A percentile compares a stretch with the other conserved stretches of the same genome.
phyloP scores from a whole-genome alignment of 805 yeast species.

The Priceomyces medius region DNA sequence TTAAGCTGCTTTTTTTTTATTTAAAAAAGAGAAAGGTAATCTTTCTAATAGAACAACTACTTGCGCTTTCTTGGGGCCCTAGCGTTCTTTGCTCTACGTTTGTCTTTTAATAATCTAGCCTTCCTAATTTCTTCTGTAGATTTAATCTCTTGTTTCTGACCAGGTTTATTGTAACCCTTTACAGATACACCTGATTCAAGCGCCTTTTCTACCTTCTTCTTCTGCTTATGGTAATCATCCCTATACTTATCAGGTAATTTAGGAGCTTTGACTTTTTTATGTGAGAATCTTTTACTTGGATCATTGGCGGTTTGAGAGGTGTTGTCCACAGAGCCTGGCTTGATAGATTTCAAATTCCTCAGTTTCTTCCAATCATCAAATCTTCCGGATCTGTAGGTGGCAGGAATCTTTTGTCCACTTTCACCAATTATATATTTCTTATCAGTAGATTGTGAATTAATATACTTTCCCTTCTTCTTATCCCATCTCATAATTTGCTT shows the following conservation, averaged over 20 bases:
- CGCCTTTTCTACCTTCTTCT: constrained; percentile 80
- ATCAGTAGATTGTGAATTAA: constrained; percentile 76
- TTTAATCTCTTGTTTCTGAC: constrained; percentile 56
- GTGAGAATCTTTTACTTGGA: constrained; percentile 56
- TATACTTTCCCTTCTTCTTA: constrained; percentile 84
- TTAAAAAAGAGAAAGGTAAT: constrained; percentile 2
- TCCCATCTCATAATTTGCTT: constrained; percentile 88
- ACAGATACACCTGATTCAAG: constrained; percentile 69
- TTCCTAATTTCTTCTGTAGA: constrained; percentile 77
- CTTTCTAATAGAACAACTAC: constrained; percentile 9
- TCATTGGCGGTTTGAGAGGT: constrained; percentile 25
- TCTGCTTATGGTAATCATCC: constrained; percentile 81
- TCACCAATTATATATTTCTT: constrained; percentile 91
- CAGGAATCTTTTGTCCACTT: constrained; percentile 89
- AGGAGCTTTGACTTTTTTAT: constrained; percentile 76
- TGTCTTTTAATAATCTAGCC: constrained; percentile 64
- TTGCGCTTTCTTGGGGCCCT: constrained; percentile 52
- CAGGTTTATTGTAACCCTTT: constrained; percentile 59
- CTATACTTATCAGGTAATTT: constrained; percentile 86
- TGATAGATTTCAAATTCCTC: constrained; percentile 53
- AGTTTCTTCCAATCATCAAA: constrained; percentile 89
- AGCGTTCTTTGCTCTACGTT: constrained; percentile 80
- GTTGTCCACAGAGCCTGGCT: constrained; percentile 56
- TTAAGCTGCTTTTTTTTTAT: not conserved
- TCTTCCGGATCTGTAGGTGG: constrained; percentile 85